Base-by-base conservation (phyloP, 2,329 filamentous ascomycete genomes). In the Zasmidium angulare region DNA sequence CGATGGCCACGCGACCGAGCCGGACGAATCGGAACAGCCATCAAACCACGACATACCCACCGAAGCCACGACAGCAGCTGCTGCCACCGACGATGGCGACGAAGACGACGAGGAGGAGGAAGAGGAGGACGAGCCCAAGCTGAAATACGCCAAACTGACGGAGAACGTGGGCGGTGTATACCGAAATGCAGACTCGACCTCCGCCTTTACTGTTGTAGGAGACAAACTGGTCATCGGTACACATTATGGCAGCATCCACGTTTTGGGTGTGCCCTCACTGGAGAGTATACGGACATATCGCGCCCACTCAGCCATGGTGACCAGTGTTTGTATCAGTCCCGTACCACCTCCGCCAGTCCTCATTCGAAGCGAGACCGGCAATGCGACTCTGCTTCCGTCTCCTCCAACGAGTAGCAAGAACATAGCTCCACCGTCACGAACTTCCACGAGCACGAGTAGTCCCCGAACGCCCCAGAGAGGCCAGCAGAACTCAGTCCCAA, bases 191-290 rank as follows among this genome's bases (percentile, higher is more conserved):
- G 14, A 43, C 36, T 91, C 92, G 67, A 97, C 93, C 23, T 97
- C 93, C 75, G 82, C 90, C 9, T 96, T 96, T 73, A 78, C 96
- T 52, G 91, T 96, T 52, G 90, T 90, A 46, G 93, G 93, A 54
- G 93, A 99, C 80, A 98, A 98, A 80, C 96, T 98, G 93, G 91
- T 97, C 63, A 82, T 96, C 68, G 95, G 93, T 66, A 97, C 95
- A 29, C 93, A 99, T 75, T 96, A 96, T 77, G 95, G 95, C 69
- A 96, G 95, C 71, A 93, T 98, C 70, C 90, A 99, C 79, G 88
- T 96, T 62, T 79, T 97, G 50, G 89, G 91, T 64, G 77, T 98
- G 19, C 93, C 95, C 0, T 85, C 86, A 4, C 89, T 98, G 72
- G 87, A 93, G 66, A 81, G 89, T 2, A 76, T 99, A 46, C 88